Base-by-base conservation (phyloP, 2,329 filamentous ascomycete species). In the Lachnellula cervina region DNA sequence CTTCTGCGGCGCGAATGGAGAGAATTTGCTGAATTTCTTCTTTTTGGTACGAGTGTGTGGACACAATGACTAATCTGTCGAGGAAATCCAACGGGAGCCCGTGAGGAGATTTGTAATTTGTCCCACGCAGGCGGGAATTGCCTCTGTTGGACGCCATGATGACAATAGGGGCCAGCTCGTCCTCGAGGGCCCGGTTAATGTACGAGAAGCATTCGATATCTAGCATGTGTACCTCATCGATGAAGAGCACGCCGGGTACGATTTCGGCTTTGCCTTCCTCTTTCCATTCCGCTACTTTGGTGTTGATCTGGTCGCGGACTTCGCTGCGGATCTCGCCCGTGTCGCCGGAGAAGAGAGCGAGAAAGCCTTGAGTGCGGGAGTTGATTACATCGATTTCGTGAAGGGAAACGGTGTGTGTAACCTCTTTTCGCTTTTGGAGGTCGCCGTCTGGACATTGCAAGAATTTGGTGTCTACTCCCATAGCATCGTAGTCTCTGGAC, bases 351-450 rank as follows among this genome's bases (percentile, higher is more conserved):
- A 99, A 99, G 17, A 99, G 86, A 9, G 94, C 94, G 28, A 99
- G 77, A 75, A 99, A 99, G 35, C 94, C 94, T 74, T 99, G 94
- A n/a, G 94, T 97, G 64, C 94, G 83, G 59, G 92, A 97, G 77
- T 99, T 99, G 80, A 99, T 99, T 60, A 99, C 94, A 69, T 99
- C 94, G 62, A 99, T 99, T 76, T 99, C 94, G 75, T 99, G 94
- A 13, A 99, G 83, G 32, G 88, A 93, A 58, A 99, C 94, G 0
- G 94, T 99, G 74, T 99, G 94, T 6, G 97, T 89, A 2, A 96
- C 91, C 75, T 99, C 94, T 72, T 95, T 94, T 65, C 94, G 89
- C 73, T 96, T 95, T 74, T 99, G 94, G 38, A 99, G 81, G 77
- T 99, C 94, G 66, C 94, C 94, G 69, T 99, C 94, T 2, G 94